Conservation (phyloP, 352 stramenopile species). For the Phytophthora constricta region DNA sequence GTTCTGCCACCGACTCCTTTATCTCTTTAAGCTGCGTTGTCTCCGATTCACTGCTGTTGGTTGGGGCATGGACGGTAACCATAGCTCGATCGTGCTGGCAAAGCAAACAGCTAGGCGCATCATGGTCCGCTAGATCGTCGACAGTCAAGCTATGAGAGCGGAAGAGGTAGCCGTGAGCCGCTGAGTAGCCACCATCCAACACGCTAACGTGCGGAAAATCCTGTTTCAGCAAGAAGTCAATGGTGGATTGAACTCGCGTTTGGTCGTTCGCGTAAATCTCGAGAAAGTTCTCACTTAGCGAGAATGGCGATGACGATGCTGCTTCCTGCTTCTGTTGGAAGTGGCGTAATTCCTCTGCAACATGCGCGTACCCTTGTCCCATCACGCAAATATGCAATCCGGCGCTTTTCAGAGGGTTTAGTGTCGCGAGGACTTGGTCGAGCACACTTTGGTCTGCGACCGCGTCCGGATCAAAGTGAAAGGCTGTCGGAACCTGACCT, state of each 20-base stretch:
- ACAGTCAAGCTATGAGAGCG: slow-evolving; percentile 62
- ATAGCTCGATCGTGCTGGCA: slow-evolving; percentile 63
- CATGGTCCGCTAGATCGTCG: slow-evolving; percentile 78
- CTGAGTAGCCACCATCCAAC: slow-evolving; percentile 74
- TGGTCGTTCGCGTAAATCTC: slow-evolving; percentile 74
- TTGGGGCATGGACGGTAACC: slow-evolving; percentile 5
- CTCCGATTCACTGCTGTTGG: not conserved
- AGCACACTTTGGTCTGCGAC: slow-evolving; percentile 59
- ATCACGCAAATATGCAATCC: slow-evolving; percentile 82
- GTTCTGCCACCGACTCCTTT: slow-evolving; percentile 20
- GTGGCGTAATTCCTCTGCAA: slow-evolving; percentile 64
- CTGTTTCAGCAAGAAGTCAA: slow-evolving; percentile 77
- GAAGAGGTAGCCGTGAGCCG: slow-evolving; percentile 58
- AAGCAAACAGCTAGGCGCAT: slow-evolving; percentile 62
- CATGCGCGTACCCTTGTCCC: slow-evolving; percentile 76
- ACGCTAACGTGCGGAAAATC: slow-evolving; percentile 81
- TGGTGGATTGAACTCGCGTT: slow-evolving; percentile 65
- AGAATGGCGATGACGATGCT: slow-evolving; percentile 48
- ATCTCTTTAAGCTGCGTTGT: slow-evolving; percentile 8
- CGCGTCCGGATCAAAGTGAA: slow-evolving; percentile 75
- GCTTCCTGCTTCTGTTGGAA: slow-evolving; percentile 37
- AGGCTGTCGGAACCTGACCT: slow-evolving; percentile 78
- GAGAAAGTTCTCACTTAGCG: slow-evolving; percentile 60
- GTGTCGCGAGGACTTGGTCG: slow-evolving; percentile 70
- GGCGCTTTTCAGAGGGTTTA: slow-evolving; percentile 65